phyloP scores from a whole-genome alignment of 2,329 filamentous ascomycete genomes.

The Teratosphaeria pseudoeucalypti region DNA sequence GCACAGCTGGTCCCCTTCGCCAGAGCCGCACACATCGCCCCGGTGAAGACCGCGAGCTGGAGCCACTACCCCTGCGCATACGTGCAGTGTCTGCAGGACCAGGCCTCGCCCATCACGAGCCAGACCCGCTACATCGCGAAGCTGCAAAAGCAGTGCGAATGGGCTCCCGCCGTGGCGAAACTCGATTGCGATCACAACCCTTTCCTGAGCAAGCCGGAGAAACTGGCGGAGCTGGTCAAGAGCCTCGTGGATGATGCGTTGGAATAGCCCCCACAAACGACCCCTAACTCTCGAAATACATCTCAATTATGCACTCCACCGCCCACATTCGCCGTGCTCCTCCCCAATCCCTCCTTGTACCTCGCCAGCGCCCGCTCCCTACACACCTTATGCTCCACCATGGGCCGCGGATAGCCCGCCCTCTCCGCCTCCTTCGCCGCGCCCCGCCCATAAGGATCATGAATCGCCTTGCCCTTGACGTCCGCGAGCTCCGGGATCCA shows the following conservation, averaged over 20 bases:
- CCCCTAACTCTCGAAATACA: not conserved
- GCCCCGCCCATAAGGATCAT: constrained; percentile 67
- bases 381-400: constrained; percentile 63
- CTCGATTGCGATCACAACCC: constrained; percentile 1
- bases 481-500: constrained; percentile 69
- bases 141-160: not conserved
- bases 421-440: constrained; percentile 49
- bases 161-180: not conserved
- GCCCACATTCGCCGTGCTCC: constrained; percentile 35
- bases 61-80: constrained; percentile 2
- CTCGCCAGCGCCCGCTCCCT: constrained; percentile 57
- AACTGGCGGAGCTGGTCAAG: not conserved
- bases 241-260: not conserved
- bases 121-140: constrained; percentile 1
- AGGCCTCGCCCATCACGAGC: not conserved
- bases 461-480: constrained; percentile 58
- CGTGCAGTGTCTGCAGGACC: constrained; percentile 1
- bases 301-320: constrained; percentile 23
- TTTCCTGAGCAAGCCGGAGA: not conserved
- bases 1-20: not conserved
- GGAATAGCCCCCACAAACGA: not conserved
- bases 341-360: constrained; percentile 57
- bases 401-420: constrained; percentile 61
- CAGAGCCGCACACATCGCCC: not conserved
- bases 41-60: not conserved